These are phyloP conservation scores for Penicillium sp. DNA, from an alignment of 2,329 filamentous ascomycete genomes.

Conservation along the genomic window DNA sequence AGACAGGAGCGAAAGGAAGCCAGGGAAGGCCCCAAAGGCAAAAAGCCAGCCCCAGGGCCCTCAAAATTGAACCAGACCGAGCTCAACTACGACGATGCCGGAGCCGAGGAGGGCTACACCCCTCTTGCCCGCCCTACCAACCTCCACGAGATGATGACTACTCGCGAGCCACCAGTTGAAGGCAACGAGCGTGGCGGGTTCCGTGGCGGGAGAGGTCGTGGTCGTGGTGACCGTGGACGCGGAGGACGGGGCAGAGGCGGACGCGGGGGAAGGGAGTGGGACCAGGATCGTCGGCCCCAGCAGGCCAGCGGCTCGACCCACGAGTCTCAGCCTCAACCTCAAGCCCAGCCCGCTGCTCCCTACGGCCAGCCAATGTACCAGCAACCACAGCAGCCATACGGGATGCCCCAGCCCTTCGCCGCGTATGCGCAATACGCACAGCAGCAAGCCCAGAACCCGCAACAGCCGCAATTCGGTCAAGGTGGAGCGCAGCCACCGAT, in stretches of 20 bases:
- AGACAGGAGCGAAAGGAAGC: constrained; percentile 54
- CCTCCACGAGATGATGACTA: constrained; percentile 52
- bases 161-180: constrained; percentile 38
- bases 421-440: constrained; percentile 27
- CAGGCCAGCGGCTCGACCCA: constrained; percentile 14
- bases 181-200: constrained; percentile 36
- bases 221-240: constrained; percentile 41
- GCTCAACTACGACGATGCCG: constrained; percentile 66
- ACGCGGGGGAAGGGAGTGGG: constrained; percentile 30
- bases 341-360: constrained; percentile 20
- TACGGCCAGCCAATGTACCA: constrained; percentile 25
- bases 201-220: constrained; percentile 49
- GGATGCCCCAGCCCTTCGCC: constrained; percentile 29
- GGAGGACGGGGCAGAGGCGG: constrained; percentile 36
- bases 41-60: constrained; percentile 35
- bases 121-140: constrained; percentile 67
- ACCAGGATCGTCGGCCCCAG: constrained; percentile 30
- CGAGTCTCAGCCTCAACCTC: constrained; percentile 27
- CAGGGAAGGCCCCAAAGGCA: constrained; percentile 42
- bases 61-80: constrained; percentile 43
- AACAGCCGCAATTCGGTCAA: constrained; percentile 30
- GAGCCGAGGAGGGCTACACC: constrained; percentile 57
- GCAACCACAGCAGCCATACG: constrained; percentile 26
- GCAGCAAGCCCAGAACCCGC: constrained; percentile 23
- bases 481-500: constrained; percentile 30